Percentiles rank a stretch among this genome's conserved stretches.
Conservation (phyloP, 192 early-diverging fungal species). For the Spizellomyces sp. region DNA sequence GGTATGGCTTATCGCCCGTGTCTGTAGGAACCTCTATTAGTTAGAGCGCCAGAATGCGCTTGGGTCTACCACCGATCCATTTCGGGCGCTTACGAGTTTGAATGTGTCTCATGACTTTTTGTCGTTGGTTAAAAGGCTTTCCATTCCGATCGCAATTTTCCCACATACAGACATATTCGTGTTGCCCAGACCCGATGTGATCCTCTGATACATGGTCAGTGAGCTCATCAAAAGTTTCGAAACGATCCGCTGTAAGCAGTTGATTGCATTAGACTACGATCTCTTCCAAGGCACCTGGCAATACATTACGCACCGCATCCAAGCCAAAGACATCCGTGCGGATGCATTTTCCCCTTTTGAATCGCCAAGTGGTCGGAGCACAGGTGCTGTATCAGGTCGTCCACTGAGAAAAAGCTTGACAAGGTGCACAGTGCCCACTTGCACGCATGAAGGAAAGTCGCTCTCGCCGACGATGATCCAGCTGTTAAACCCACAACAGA, state of each 20-base stretch:
- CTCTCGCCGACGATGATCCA: too few species aligned
- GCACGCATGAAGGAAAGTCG: slow-evolving; percentile 34
- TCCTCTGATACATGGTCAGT: slow-evolving; percentile 64
- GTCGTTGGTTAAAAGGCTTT: slow-evolving; percentile 47
- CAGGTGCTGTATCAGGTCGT: slow-evolving; percentile 45
- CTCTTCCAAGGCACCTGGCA: slow-evolving; percentile 3
- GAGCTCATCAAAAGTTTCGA: slow-evolving; percentile 63
- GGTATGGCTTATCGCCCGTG: slow-evolving; percentile 76
- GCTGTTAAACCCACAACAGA: too few species aligned
- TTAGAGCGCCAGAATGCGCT: background rate
- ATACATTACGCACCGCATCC: slow-evolving; percentile 44
- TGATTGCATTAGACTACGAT: background rate
- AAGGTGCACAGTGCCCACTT: slow-evolving; percentile 38
- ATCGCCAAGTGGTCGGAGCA: slow-evolving; percentile 37
- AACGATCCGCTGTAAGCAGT: slow-evolving; percentile 28
- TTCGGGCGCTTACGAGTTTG: slow-evolving; percentile 63
- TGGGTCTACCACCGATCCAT: background rate
- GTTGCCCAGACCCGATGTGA: slow-evolving; percentile 63
- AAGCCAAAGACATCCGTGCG: slow-evolving; percentile 76
- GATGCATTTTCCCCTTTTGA: background rate
- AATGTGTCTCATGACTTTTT: slow-evolving; percentile 71
- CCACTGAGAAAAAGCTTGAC: slow-evolving; percentile 32
- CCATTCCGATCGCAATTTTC: slow-evolving; percentile 36
- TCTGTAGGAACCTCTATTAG: slow-evolving; percentile 7
- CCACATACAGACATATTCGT: slow-evolving; percentile 49